Conservation (phyloP, 305 asterid genomes). For the Withania somnifera region DNA sequence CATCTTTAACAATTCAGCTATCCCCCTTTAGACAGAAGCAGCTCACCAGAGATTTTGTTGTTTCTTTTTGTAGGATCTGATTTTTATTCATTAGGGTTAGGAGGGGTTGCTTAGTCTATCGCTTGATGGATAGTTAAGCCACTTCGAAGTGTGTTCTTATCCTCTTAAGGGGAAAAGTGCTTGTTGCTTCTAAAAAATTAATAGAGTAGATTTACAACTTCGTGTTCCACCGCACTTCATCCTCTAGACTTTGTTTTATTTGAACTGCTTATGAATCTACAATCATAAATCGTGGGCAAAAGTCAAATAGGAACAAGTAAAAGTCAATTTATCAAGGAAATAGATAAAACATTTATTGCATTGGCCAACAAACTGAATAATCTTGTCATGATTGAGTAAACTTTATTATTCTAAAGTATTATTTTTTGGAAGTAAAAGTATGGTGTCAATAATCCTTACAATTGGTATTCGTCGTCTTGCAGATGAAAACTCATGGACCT, state of each 20-base stretch:
- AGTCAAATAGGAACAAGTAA: not conserved
- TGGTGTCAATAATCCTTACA: not conserved
- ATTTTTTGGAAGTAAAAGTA: not conserved
- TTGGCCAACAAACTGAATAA: not conserved
- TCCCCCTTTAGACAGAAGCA: not conserved
- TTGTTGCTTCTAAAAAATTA: not conserved
- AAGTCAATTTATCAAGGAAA: not conserved
- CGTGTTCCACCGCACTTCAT: not conserved
- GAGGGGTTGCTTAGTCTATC: not conserved
- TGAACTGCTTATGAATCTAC: not conserved
- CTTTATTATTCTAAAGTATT: not conserved
- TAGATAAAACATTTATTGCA: not conserved
- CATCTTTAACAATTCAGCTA: not conserved
- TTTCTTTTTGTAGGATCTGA: not conserved
- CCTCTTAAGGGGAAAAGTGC: not conserved
- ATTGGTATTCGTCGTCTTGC: conserved; percentile 2
- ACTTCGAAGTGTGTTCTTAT: not conserved
- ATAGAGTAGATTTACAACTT: not conserved
- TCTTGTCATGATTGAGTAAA: not conserved
- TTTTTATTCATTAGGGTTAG: not conserved
- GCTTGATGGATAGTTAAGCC: not conserved
- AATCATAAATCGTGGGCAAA: not conserved
- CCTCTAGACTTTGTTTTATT: not conserved
- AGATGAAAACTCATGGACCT: conserved; percentile 39
- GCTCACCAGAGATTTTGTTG: not conserved